Evolutionary conservation across 306 rosid species (phyloP), one percentile per base, ranked within the genome.

Genomic region (Abrus precatorius): DNA sequence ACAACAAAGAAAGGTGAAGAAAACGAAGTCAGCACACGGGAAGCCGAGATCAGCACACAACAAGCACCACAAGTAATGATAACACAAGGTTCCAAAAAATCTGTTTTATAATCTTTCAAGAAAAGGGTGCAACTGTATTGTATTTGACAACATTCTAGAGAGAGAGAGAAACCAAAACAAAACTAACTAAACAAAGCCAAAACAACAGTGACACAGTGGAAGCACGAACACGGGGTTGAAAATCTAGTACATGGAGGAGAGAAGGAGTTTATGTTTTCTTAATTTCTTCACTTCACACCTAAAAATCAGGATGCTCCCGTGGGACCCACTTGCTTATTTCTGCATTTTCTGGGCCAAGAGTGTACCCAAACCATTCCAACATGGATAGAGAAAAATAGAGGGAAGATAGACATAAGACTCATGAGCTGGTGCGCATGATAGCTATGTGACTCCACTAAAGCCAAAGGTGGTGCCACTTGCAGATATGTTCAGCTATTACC

Each of bases 351-450:
- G 27, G 43, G 67, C 50, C 72, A 50, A 28, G 47, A 20, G 36
- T 69, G 81, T 33, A 12, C 47, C 74, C 48, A 60, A 78, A 67
- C 72, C 5, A 44, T 60, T 49, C 73, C 40, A 13, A 70, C 80
- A 59, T 40, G 72, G 44, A 80, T 11, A 81, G 71, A 77, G 53
- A 47, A 59, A 57, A 59, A 57, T 33, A 38, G 7, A 75, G 54
- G 9, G 36, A 5, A 41, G 32, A n/a, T 5, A 62, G 52, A 49
- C 27, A 28, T 3, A 8, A 45, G 76, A 38, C 0, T n/a, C 7
- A 69, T 90, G 90, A 94, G 98, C 97, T 94, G 98, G 93, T 86
- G 73, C 86, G 90, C 97, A 89, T 87, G 89, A 90, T 78, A 80
- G 91, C 14, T 52, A 81, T 78, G 74, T 74, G 81, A 84, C 86